Percentiles rank a stretch among this genome's conserved stretches.
phyloP scores from a whole-genome alignment of 2,329 filamentous ascomycete genomes.

The Alternaria sp. region DNA sequence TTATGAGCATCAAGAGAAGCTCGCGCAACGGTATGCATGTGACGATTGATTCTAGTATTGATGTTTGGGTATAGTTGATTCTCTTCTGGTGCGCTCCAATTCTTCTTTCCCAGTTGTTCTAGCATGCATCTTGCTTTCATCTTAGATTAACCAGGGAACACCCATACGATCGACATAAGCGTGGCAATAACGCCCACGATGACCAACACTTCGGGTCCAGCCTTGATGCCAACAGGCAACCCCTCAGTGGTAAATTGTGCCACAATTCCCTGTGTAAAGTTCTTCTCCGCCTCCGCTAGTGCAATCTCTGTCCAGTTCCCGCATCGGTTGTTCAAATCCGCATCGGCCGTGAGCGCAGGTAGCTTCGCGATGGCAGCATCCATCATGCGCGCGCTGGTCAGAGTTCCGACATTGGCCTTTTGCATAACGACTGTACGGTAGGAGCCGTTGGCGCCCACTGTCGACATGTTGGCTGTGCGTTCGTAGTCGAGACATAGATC shows the following conservation, averaged over 20 bases:
- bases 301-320: slow-evolving; percentile 56
- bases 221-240: slow-evolving; percentile 37
- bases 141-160: slow-evolving; percentile 20
- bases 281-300: slow-evolving; percentile 52
- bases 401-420: slow-evolving; percentile 52
- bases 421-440: slow-evolving; percentile 56
- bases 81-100: background rate
- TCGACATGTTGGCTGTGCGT: slow-evolving; percentile 56
- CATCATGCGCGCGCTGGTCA: slow-evolving; percentile 49
- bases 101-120: background rate
- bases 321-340: slow-evolving; percentile 52
- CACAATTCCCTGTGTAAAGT: slow-evolving; percentile 55
- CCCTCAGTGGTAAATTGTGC: slow-evolving; percentile 39
- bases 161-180: slow-evolving; percentile 33
- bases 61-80: slow-evolving; percentile 1
- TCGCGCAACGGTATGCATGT: background rate
- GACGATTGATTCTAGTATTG: background rate
- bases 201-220: slow-evolving; percentile 29
- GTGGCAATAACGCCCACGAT: slow-evolving; percentile 20
- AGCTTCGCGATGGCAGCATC: slow-evolving; percentile 50
- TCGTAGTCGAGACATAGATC: slow-evolving; percentile 53
- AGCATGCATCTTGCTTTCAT: background rate
- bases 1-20: background rate
- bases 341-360: slow-evolving; percentile 49
- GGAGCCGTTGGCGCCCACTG: slow-evolving; percentile 54